These are phyloP conservation scores for Thymus quinquecostatus DNA, from an alignment of 257 asterid genomes.

Conservation along the genomic window DNA sequence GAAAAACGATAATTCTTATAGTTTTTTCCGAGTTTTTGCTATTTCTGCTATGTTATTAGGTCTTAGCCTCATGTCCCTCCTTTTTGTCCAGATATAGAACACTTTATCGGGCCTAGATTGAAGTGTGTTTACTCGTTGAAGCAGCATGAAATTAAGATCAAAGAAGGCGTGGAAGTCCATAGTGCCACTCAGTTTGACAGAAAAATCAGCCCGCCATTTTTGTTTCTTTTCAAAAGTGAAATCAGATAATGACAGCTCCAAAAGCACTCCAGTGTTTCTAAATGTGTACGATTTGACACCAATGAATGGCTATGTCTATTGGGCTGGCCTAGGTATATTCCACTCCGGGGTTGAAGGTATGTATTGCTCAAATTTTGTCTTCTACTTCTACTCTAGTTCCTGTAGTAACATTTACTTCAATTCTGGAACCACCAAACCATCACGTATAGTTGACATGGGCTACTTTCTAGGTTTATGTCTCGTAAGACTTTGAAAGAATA, in stretches of 20 bases:
- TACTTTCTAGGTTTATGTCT: neutral
- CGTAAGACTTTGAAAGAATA: neutral
- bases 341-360: constrained; percentile 97
- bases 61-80: constrained; percentile 15
- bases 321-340: constrained; percentile 97
- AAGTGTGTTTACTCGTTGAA: constrained; percentile 35
- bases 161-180: constrained; percentile 82
- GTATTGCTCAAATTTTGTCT: neutral
- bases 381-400: neutral
- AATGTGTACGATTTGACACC: constrained; percentile 94
- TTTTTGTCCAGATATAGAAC: constrained; percentile 47
- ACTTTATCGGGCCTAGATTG: constrained; percentile 41
- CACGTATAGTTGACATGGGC: neutral
- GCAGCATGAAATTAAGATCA: constrained; percentile 65
- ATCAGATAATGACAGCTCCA: constrained; percentile 55
- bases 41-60: constrained; percentile 3
- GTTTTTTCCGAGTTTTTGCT: constrained; percentile 12
- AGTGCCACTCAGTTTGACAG: constrained; percentile 58
- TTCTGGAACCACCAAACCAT: neutral
- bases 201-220: constrained; percentile 68
- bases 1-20: neutral
- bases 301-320: constrained; percentile 79
- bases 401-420: neutral
- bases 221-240: constrained; percentile 85
- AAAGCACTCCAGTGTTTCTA: constrained; percentile 72